These are phyloP conservation scores for Cetraspora pellucida DNA, from an alignment of 192 early-diverging fungal species.

Conservation along the genomic window DNA sequence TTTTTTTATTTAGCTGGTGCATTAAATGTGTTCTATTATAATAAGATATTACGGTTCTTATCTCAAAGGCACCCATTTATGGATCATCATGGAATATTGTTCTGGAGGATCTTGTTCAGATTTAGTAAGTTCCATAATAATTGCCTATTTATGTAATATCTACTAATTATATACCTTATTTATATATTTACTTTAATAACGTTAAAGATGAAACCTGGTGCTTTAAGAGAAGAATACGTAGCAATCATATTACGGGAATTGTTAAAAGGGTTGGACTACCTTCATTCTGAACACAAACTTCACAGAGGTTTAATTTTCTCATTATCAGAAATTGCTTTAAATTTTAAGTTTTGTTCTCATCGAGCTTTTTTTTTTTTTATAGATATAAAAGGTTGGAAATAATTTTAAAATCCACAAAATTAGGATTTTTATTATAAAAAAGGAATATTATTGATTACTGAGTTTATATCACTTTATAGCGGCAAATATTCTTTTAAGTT, in stretches of 20 bases:
- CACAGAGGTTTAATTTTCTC: conserved; percentile 60
- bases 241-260: conserved; percentile 90
- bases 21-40: not conserved
- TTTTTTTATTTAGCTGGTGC: not conserved
- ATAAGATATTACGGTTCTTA: conserved; percentile 87
- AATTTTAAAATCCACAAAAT: not conserved
- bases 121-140: conserved; percentile 58
- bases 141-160: not conserved
- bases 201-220: conserved; percentile 86
- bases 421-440: too few species aligned
- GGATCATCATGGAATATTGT: conserved; percentile 99
- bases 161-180: not conserved
- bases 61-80: conserved; percentile 85
- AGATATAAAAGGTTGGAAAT: conserved; percentile 84
- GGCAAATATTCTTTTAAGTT: conserved; percentile 78
- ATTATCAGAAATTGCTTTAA: not conserved
- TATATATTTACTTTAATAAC: not conserved
- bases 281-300: conserved; percentile 88
- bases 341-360: not conserved
- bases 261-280: conserved; percentile 87
- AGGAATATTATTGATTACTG: too few species aligned
- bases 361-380: not conserved
- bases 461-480: conserved; percentile 43
- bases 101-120: conserved; percentile 93
- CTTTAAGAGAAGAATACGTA: conserved; percentile 86